Conservation (phyloP, 768 basidiomycete species). For the Strobilomyces dryophilus region DNA sequence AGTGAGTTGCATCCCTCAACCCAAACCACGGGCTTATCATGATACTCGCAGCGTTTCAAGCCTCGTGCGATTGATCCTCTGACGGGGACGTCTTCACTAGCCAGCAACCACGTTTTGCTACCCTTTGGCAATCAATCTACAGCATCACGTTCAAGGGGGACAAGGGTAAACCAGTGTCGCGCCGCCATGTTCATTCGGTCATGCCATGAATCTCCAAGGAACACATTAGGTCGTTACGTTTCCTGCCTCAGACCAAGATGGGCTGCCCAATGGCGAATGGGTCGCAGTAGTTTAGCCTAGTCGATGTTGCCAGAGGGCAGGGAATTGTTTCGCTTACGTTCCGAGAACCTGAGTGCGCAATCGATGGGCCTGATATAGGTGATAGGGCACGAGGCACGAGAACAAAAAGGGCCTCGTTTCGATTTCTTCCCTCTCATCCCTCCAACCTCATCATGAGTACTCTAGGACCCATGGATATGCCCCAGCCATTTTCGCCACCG, state of each 20-base stretch:
- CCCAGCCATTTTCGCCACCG: slow-evolving; percentile 29
- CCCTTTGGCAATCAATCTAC: slow-evolving; percentile 32
- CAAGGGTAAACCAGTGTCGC: neutral
- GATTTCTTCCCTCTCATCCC: slow-evolving; percentile 11
- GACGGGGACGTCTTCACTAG: neutral
- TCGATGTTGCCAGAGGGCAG: neutral
- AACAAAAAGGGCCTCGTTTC: slow-evolving; percentile 20
- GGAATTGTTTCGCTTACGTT: neutral
- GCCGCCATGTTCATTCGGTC: neutral
- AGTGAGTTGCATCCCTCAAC: slow-evolving; percentile 4
- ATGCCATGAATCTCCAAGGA: slow-evolving; percentile 44
- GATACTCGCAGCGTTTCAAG: neutral
- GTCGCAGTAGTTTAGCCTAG: neutral
- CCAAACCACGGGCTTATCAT: slow-evolving; percentile 3
- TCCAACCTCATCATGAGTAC: slow-evolving; percentile 16
- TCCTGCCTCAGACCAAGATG: neutral
- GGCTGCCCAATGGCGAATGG: neutral
- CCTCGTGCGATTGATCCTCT: neutral
- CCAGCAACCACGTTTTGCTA: neutral
- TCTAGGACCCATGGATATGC: slow-evolving; percentile 24
- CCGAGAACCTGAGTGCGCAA: slow-evolving; percentile 3
- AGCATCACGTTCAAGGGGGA: neutral
- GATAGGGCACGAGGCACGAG: slow-evolving; percentile 26
- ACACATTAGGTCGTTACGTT: slow-evolving; percentile 29
- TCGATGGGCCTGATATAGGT: slow-evolving; percentile 32